A percentile compares a stretch with the other conserved stretches of the same genome.
Evolutionary conservation across 2,329 filamentous ascomycete genomes (phyloP).

Genomic region (Fusarium euwallaceae): DNA sequence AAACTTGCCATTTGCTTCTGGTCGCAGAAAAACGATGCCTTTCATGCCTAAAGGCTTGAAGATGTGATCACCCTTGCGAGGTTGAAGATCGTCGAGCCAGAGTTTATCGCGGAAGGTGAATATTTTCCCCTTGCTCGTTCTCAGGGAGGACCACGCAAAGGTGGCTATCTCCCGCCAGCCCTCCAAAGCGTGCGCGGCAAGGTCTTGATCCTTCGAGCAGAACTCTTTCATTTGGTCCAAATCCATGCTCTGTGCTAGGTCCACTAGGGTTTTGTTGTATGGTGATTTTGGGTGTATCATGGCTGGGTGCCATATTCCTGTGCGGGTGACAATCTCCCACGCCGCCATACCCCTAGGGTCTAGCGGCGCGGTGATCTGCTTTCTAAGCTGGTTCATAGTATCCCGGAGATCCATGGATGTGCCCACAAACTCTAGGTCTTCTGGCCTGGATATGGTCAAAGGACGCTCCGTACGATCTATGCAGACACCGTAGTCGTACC

Average conservation of each 20-base stretch:
- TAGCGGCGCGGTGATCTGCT: not conserved
- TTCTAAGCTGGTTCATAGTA: not conserved
- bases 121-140: not conserved
- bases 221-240: not conserved
- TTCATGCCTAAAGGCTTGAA: not conserved
- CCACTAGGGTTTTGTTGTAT: not conserved
- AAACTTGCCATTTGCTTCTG: not conserved
- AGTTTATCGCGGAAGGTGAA: not conserved
- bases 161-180: not conserved
- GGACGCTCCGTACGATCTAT: not conserved
- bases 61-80: not conserved
- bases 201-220: not conserved
- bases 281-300: not conserved
- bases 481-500: not conserved
- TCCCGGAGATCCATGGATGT: not conserved
- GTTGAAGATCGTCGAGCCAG: not conserved
- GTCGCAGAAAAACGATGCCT: not conserved
- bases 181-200: not conserved
- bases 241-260: not conserved
- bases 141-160: not conserved
- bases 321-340: not conserved
- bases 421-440: not conserved
- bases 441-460: not conserved
- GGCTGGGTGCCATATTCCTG: not conserved
- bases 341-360: too few species aligned